phyloP scores from a whole-genome alignment of 176 grass and related monocot species.

The Lolium multiflorum region DNA sequence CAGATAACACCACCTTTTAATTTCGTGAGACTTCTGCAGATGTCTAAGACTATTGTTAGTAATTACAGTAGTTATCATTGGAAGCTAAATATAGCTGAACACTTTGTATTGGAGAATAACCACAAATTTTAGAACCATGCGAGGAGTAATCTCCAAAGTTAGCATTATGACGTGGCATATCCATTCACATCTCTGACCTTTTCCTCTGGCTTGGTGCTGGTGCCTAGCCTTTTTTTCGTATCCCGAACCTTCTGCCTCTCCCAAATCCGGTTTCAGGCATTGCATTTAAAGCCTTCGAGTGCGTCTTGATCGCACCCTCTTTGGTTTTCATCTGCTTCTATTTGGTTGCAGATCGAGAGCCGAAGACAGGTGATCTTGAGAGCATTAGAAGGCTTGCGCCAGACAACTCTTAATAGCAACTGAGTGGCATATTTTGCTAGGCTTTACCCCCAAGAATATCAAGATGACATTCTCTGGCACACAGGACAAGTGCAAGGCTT shows the following conservation, averaged over 20 bases:
- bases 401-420: slow-evolving; percentile 28
- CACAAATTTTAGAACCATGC: slow-evolving; percentile 27
- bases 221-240: slow-evolving; percentile 29
- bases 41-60: slow-evolving; percentile 28
- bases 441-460: slow-evolving; percentile 26
- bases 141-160: slow-evolving; percentile 31
- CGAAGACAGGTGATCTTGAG: slow-evolving; percentile 17
- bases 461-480: slow-evolving; percentile 77
- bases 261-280: slow-evolving; percentile 34
- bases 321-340: slow-evolving; percentile 50
- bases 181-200: slow-evolving; percentile 29
- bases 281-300: slow-evolving; percentile 42
- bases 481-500: slow-evolving; percentile 79
- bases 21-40: not conserved
- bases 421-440: slow-evolving; percentile 34
- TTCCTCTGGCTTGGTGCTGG: slow-evolving; percentile 29
- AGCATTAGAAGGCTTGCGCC: slow-evolving; percentile 29
- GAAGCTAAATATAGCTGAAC: slow-evolving; percentile 30
- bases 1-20: slow-evolving; percentile 3
- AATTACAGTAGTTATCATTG: slow-evolving; percentile 4
- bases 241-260: not conserved
- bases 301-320: slow-evolving; percentile 23
- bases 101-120: slow-evolving; percentile 39
- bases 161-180: slow-evolving; percentile 17
- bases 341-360: slow-evolving; percentile 40